A percentile compares a stretch with the other conserved stretches of the same genome.
These are phyloP conservation scores for Annulohypoxylon nitens DNA, from an alignment of 495 filamentous ascomycete species.

Conservation along the genomic window DNA sequence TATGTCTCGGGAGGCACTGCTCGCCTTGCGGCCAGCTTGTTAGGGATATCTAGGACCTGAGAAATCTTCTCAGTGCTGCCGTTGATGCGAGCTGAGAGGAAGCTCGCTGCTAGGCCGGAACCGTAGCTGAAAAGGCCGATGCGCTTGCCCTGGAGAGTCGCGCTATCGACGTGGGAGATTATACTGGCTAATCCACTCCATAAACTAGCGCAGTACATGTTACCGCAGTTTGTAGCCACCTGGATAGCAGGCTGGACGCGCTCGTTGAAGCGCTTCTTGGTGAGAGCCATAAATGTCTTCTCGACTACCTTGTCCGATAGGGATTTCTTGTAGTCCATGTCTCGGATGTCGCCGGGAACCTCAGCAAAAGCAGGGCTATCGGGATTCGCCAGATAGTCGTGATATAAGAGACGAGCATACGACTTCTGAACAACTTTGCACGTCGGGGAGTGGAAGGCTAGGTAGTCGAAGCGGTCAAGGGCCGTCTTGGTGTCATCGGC, in stretches of 20 bases:
- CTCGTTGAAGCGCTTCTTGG: conserved; percentile 95
- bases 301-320: conserved; percentile 93
- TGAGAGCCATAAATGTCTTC: conserved; percentile 94
- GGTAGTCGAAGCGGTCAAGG: conserved; percentile 94
- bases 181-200: conserved; percentile 87
- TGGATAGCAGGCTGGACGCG: conserved; percentile 87
- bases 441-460: conserved; percentile 95
- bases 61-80: conserved; percentile 81
- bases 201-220: conserved; percentile 98
- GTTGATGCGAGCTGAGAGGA: conserved; percentile 88
- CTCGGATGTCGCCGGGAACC: conserved; percentile 85
- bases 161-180: conserved; percentile 77
- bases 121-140: conserved; percentile 96
- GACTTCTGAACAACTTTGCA: conserved; percentile 98
- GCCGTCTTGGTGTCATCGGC: conserved; percentile 70
- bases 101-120: conserved; percentile 86
- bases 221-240: conserved; percentile 94
- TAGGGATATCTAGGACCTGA: conserved; percentile 83
- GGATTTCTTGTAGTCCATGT: conserved; percentile 86
- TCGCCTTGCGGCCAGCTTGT: conserved; percentile 76
- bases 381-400: conserved; percentile 89
- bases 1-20: conserved; percentile 86
- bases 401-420: conserved; percentile 95
- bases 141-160: conserved; percentile 81
- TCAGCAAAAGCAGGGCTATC: conserved; percentile 82